Evolutionary conservation across 2,329 filamentous ascomycete genomes (phyloP).

Genomic region (Whalleya microplaca): DNA sequence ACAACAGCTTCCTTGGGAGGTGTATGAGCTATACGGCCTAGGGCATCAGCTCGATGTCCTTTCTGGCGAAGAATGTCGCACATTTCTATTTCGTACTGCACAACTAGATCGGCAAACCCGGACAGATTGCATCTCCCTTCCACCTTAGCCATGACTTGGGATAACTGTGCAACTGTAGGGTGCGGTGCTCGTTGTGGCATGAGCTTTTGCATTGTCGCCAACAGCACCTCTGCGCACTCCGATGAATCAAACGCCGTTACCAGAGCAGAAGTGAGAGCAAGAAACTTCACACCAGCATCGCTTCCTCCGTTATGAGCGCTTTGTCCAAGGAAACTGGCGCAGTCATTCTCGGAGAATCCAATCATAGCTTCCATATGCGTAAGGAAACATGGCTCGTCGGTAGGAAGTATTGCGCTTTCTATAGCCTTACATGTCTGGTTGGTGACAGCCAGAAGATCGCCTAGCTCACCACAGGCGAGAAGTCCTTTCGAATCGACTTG

Average conservation of each 20-base stretch:
- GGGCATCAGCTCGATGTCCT: neutral
- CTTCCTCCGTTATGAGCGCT: neutral
- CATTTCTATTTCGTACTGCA: conserved; percentile 6
- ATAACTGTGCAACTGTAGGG: conserved; percentile 6
- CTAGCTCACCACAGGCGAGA: too few species aligned
- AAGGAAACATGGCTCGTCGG: neutral
- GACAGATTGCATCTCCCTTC: conserved; percentile 7
- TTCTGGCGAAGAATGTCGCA: conserved; percentile 1
- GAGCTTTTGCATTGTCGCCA: neutral
- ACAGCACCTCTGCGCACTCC: conserved; percentile 7
- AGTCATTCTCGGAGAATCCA: conserved; percentile 4
- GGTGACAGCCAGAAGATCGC: too few species aligned
- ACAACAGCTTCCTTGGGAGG: conserved; percentile 2
- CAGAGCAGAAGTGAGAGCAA: conserved; percentile 8
- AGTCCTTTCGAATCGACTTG: too few species aligned
- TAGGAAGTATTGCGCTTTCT: neutral
- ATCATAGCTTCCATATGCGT: neutral
- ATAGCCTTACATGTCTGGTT: conserved; percentile 9
- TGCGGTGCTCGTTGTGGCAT: neutral
- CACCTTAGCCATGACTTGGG: conserved; percentile 1
- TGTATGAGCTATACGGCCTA: conserved; percentile 1
- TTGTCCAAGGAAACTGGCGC: neutral
- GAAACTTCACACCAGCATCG: conserved; percentile 7
- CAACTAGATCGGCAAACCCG: conserved; percentile 1
- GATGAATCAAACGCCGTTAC: conserved; percentile 9